Evolutionary conservation across 164 flowering plant species (phyloP).

Genomic region (Annona cherimola): DNA sequence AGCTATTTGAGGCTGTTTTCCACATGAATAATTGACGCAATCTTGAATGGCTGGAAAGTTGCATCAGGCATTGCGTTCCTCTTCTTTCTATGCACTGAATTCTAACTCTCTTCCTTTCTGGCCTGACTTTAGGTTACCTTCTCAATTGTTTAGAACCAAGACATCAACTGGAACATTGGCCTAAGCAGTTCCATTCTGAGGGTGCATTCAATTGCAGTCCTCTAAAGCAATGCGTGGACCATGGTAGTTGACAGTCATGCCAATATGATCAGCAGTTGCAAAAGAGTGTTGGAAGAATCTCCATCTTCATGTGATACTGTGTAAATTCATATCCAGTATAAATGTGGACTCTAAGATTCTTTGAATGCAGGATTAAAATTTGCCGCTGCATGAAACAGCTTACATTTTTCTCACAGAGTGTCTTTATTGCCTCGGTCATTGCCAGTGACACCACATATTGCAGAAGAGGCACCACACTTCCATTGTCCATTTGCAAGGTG

Average conservation of each 20-base stretch:
- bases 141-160: too few relatives aligned
- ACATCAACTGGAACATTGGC: too few relatives aligned
- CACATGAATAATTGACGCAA: too few relatives aligned
- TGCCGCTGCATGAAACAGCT: conserved; percentile 15
- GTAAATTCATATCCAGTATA: not conserved
- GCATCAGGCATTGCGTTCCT: too few relatives aligned
- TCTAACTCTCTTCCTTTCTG: too few relatives aligned
- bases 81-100: too few relatives aligned
- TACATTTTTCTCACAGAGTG: conserved; percentile 57
- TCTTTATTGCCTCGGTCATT: conserved; percentile 78
- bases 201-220: not conserved
- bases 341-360: not conserved
- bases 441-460: conserved; percentile 92
- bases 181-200: not conserved
- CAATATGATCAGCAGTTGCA: not conserved
- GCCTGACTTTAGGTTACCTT: too few relatives aligned
- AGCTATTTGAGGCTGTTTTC: too few relatives aligned
- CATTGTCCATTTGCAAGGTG: conserved; percentile 88
- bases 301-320: not conserved
- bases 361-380: not conserved
- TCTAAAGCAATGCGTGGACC: not conserved
- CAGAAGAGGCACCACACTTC: conserved; percentile 67
- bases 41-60: too few relatives aligned
- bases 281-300: not conserved
- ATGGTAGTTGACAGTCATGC: not conserved